A percentile compares a stretch with the other conserved stretches of the same genome.
phyloP scores from a whole-genome alignment of 805 yeast species.

The Cyberlindnera lachancei region DNA sequence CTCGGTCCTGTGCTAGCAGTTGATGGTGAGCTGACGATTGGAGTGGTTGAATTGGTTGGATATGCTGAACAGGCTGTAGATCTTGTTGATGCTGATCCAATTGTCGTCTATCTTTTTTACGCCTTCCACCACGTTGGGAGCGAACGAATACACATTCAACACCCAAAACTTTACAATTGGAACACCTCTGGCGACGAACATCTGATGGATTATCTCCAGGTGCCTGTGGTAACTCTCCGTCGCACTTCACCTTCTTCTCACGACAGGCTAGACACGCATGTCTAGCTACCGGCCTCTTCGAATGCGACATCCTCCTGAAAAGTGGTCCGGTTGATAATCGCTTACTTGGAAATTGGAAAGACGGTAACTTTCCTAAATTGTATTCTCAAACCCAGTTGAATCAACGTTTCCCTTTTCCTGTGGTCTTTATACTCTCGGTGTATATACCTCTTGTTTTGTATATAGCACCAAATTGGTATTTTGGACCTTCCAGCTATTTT shows the following conservation, averaged over 20 bases:
- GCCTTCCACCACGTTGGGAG: constrained; percentile 50
- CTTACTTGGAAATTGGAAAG: too few relatives aligned
- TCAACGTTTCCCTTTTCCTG: too few relatives aligned
- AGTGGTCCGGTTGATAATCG: too few relatives aligned
- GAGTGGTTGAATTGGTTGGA: neutral
- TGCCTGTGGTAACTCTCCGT: constrained; percentile 39
- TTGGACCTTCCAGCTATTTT: too few relatives aligned
- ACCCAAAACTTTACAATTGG: constrained; percentile 41
- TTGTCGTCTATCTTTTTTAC: constrained; percentile 21
- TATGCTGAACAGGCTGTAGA: neutral
- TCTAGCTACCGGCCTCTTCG: constrained; percentile 44
- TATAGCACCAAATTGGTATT: too few relatives aligned
- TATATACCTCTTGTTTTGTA: too few relatives aligned
- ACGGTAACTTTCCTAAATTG: too few relatives aligned
- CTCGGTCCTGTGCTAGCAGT: neutral
- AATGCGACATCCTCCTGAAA: neutral
- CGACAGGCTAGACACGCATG: constrained; percentile 60
- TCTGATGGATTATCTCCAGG: constrained; percentile 23
- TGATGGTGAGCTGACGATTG: constrained; percentile 1
- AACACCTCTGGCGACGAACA: constrained; percentile 26
- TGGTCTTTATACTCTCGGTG: too few relatives aligned
- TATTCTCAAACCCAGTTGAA: too few relatives aligned
- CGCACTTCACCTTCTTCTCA: constrained; percentile 59
- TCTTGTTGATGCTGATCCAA: neutral
- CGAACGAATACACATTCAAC: constrained; percentile 49